phyloP scores from a whole-genome alignment of 1,139 yeast genomes.

The Geotrichum europaeum region DNA sequence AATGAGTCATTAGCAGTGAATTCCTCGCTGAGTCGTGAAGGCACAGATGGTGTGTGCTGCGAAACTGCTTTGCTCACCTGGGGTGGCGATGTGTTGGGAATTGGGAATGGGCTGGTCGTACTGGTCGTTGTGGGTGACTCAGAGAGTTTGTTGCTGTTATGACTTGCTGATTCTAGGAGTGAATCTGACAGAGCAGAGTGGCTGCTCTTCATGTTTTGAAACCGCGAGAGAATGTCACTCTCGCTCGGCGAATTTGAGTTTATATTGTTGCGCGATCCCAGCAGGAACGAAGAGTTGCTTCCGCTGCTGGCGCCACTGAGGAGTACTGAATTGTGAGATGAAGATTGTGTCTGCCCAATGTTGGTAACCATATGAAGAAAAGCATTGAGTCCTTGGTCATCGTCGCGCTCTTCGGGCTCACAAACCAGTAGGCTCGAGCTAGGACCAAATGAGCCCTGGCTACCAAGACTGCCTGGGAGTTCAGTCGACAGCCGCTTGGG shows the following conservation, averaged over 20 bases:
- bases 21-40: constrained; percentile 34
- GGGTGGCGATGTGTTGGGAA: constrained; percentile 32
- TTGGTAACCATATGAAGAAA: constrained; percentile 65
- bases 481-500: constrained; percentile 25
- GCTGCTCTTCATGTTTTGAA: constrained; percentile 43
- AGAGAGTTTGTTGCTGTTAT: constrained; percentile 8
- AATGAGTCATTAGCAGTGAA: constrained; percentile 24
- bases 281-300: constrained; percentile 12
- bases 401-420: constrained; percentile 14
- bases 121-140: neutral
- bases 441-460: constrained; percentile 28
- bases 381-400: constrained; percentile 16
- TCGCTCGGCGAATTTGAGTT: constrained; percentile 14
- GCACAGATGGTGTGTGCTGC: constrained; percentile 33
- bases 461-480: constrained; percentile 25
- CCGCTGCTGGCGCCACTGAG: constrained; percentile 11
- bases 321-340: constrained; percentile 2
- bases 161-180: constrained; percentile 18
- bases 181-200: constrained; percentile 42
- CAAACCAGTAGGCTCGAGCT: constrained; percentile 35
- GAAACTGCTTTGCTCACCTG: constrained; percentile 36
- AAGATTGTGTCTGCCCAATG: constrained; percentile 14
- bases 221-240: constrained; percentile 38
- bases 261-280: neutral
- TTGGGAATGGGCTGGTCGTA: constrained; percentile 3